Conservation (phyloP, 768 basidiomycete genomes). For the Gelatoporia subvermispora region DNA sequence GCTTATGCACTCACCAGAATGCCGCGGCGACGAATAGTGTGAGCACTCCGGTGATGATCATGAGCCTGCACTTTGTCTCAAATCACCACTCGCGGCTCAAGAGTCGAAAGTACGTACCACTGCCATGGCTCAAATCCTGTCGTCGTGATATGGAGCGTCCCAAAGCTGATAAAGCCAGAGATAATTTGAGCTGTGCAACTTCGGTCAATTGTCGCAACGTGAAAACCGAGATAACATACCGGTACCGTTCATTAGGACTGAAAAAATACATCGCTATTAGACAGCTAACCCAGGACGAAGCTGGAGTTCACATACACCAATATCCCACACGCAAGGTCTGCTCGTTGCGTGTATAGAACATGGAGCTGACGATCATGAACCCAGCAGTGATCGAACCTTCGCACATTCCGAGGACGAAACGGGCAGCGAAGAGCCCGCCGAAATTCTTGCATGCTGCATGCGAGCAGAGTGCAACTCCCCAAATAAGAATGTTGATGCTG, state of each 20-base stretch:
- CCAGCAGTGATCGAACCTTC: conserved; percentile 72
- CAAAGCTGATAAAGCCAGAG: conserved; percentile 65
- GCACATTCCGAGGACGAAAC: conserved; percentile 66
- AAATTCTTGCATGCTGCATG: conserved; percentile 75
- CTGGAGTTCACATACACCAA: conserved; percentile 54
- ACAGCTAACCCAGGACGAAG: background rate
- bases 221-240: conserved; percentile 31
- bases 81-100: conserved; percentile 6
- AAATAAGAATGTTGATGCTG: conserved; percentile 63
- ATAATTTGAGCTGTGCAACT: conserved; percentile 56
- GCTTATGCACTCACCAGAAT: conserved; percentile 45
- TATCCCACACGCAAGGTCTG: conserved; percentile 68
- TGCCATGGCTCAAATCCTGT: conserved; percentile 63
- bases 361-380: conserved; percentile 70
- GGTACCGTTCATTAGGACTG: conserved; percentile 74
- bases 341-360: conserved; percentile 74
- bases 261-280: background rate
- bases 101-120: conserved; percentile 37
- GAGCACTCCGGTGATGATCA: conserved; percentile 62
- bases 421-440: conserved; percentile 54
- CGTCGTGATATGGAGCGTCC: conserved; percentile 56
- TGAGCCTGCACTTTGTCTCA: conserved; percentile 39
- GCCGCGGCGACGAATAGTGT: conserved; percentile 46
- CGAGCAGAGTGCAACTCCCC: conserved; percentile 53
- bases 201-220: background rate